Evolutionary conservation across 2,329 filamentous ascomycete genomes (phyloP), one percentile per base, ranked within the genome.

Genomic region (Metarhizium robertsii): DNA sequence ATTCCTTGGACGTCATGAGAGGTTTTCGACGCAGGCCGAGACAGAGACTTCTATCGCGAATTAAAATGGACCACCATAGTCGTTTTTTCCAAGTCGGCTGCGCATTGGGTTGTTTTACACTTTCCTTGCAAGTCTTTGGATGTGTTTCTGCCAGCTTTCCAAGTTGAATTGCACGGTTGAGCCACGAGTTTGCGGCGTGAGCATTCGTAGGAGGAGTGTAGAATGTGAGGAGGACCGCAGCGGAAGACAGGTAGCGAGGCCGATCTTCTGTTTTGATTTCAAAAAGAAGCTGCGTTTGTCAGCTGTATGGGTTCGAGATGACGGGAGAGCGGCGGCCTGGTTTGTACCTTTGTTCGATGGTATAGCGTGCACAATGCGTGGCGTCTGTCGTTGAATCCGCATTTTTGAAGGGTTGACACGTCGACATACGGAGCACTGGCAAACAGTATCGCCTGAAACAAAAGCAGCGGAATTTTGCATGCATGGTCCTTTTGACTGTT

Each of bases 51-150:
- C 50, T 20, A n/a, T 52, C 50, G 11, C 50, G 50, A 25, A 52
- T 52, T 16, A 52, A 20, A 29, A 52, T 52, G 36, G 50, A 52
- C 50, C 34, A 52, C 50, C 50, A 52, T 3, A 52, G 50, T 25
- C 50, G 36, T 40, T 43, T 52, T 13, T 52, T 52, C 50, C 50
- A 52, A 4, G 18, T 42, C 0, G 50, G 14, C 36, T 18, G 16
- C 25, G 25, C 3, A 25, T 52, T 30, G 1, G 16, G 11, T 4
- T 6, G 1, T 20, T 42, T 32, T 13, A 20, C 18, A 11, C 25
- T 25, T 40, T 40, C 25, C 7, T 40, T 29, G 30, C 18, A 10
- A 30, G 16, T 5, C 3, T 43, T 10, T 18, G 20, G 13, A 5
- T 25, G 18, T 14, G 25, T 30, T 11, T 52, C 38, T 2, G 50